These are phyloP conservation scores for Haplosporangium sp. DNA, from an alignment of 371 early-diverging fungal species.

Conservation along the genomic window DNA sequence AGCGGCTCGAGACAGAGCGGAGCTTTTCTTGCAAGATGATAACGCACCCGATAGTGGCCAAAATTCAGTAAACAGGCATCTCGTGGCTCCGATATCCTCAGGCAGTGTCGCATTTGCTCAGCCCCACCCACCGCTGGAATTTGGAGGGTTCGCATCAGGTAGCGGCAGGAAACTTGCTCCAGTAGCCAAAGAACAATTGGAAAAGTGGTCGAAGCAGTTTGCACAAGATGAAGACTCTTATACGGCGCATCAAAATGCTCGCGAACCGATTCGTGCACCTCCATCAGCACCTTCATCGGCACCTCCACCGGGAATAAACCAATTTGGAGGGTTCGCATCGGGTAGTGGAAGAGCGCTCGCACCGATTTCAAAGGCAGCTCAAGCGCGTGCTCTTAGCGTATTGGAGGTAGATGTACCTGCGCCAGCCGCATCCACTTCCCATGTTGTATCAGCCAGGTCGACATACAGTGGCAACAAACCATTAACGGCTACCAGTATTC, in stretches of 20 bases:
- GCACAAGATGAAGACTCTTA: slow-evolving; percentile 9
- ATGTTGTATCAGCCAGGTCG: not conserved
- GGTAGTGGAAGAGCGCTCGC: slow-evolving; percentile 29
- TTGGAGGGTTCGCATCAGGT: slow-evolving; percentile 33
- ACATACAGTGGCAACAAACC: not conserved
- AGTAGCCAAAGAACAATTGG: slow-evolving; percentile 11
- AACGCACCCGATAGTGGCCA: not conserved
- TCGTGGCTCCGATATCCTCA: not conserved
- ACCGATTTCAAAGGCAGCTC: slow-evolving; percentile 35
- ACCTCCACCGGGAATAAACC: not conserved
- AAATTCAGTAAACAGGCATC: not conserved
- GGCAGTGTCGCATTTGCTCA: not conserved
- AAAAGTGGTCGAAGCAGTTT: slow-evolving; percentile 32
- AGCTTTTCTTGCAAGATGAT: slow-evolving; percentile 20
- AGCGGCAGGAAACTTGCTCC: slow-evolving; percentile 22
- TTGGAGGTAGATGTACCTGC: slow-evolving; percentile 20
- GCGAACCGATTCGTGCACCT: not conserved
- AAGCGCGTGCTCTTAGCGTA: slow-evolving; percentile 22
- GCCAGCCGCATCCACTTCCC: not conserved
- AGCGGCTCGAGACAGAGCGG: slow-evolving; percentile 15
- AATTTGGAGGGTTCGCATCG: slow-evolving; percentile 26
- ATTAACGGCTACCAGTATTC: not conserved
- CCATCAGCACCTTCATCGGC: not conserved
- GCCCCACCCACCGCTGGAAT: not conserved
- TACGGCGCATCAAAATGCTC: not conserved